Evolutionary conservation across 495 filamentous ascomycete species (phyloP).

Genomic region (Coniosporium apollinis): DNA sequence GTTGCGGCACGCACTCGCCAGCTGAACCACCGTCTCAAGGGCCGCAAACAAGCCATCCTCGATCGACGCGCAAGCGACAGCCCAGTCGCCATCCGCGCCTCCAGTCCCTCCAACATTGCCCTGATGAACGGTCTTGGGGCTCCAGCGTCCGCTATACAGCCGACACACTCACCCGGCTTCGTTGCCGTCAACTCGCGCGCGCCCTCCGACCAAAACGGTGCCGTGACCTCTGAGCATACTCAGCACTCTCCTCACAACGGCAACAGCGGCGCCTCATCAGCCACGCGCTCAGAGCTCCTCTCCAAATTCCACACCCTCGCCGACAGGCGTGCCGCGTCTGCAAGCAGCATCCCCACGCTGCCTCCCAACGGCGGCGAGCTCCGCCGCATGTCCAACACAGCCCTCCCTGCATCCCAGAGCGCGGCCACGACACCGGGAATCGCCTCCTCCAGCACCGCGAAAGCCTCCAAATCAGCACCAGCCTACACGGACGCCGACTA

Average conservation of each 20-base stretch:
- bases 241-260: neutral
- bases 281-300: conserved; percentile 15
- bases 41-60: conserved; percentile 53
- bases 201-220: conserved; percentile 12
- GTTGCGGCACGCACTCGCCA: conserved; percentile 67
- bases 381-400: neutral
- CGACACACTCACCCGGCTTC: conserved; percentile 35
- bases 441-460: conserved; percentile 26
- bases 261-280: conserved; percentile 10
- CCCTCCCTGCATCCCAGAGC: conserved; percentile 14
- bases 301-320: too few species aligned
- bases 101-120: conserved; percentile 21
- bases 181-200: conserved; percentile 39
- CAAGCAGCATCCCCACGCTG: too few species aligned
- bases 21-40: conserved; percentile 65
- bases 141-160: conserved; percentile 7
- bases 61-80: conserved; percentile 27
- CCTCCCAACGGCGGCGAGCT: neutral
- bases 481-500: conserved; percentile 9
- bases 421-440: conserved; percentile 32
- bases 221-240: too few species aligned
- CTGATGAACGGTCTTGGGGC: conserved; percentile 17
- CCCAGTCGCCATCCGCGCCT: conserved; percentile 12
- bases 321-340: too few species aligned
- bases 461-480: conserved; percentile 34